Evolutionary conservation across 352 stramenopile species (phyloP), one percentile per base, ranked within the genome.

Genomic region (Phytophthora macrochlamydospora): DNA sequence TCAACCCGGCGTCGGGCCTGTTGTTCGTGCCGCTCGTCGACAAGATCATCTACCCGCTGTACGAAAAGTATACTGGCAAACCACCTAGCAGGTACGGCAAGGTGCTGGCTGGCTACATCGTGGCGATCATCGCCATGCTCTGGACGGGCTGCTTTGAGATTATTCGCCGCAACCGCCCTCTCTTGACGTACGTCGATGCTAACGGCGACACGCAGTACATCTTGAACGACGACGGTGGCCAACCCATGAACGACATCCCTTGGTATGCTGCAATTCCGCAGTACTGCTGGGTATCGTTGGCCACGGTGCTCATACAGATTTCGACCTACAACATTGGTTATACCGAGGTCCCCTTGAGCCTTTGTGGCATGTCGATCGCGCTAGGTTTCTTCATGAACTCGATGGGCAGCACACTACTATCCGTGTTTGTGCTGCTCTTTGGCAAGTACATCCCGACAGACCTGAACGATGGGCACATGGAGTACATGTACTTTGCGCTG

Each of bases 351-450:
- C 74, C 74, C 4, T 38, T 52, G 57, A 69, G 32, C 46, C 75
- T 83, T 64, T 55, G 68, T 32, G 60, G 56, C 29, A 78, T 69
- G 33, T 79, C 70, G 13, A 72, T 79, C 33, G 74, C 74, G 42
- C 67, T 82, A 18, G 61, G 67, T 5, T 73, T 78, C 43, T 82
- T 82, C 62, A 62, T 78, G 12, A 68, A 68, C 30, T 82, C 75
- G 30, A 90, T 87, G 81, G 79, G 79, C 55, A 79, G 59, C 42
- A 80, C 71, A 30, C 65, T 84, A 49, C 78, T 83, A 24, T 87
- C 79, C 7, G 71, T 80, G 33, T 82, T 89, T 58, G 85, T 83
- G 42, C 73, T 90, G 64, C 76, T 90, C 55, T 89, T 89, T 67
- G 52, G 65, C 49, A 74, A 76, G 59, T 83, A 85, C 70, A 69